Conservation (phyloP, 2,329 filamentous ascomycete species). For the Coniosporium tulheliwenetii region DNA sequence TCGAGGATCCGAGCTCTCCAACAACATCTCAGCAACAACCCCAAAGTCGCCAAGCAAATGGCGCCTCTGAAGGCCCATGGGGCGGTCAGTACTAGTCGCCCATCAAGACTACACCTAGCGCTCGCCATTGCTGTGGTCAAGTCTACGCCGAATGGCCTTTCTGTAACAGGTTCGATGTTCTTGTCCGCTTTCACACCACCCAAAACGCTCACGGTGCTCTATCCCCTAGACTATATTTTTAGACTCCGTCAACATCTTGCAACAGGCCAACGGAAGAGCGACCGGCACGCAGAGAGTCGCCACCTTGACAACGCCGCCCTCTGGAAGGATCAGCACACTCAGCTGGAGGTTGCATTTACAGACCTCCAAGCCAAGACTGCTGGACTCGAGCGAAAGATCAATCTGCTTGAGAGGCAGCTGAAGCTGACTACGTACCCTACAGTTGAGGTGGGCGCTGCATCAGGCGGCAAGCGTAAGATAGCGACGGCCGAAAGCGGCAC, state of each 20-base stretch:
- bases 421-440: conserved; percentile 7
- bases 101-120: conserved; percentile 8
- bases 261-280: conserved; percentile 9
- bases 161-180: conserved; percentile 11
- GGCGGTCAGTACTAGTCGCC: not conserved
- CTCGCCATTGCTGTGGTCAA: conserved; percentile 15
- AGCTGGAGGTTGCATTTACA: conserved; percentile 5
- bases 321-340: conserved; percentile 17
- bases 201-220: conserved; percentile 2
- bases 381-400: conserved; percentile 5
- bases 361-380: not conserved
- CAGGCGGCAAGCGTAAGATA: conserved; percentile 13
- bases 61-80: too few species aligned
- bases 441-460: not conserved
- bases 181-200: not conserved
- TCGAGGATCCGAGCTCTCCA: too few species aligned
- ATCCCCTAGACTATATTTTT: conserved; percentile 7
- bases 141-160: conserved; percentile 18
- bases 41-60: too few species aligned
- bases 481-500: conserved; percentile 10
- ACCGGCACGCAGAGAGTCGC: conserved; percentile 6
- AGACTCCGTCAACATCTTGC: conserved; percentile 20
- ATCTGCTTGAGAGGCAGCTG: conserved; percentile 7
- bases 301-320: conserved; percentile 24
- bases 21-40: too few species aligned